Conservation (phyloP, 805 yeast species). For the Danielia oregonensis region DNA sequence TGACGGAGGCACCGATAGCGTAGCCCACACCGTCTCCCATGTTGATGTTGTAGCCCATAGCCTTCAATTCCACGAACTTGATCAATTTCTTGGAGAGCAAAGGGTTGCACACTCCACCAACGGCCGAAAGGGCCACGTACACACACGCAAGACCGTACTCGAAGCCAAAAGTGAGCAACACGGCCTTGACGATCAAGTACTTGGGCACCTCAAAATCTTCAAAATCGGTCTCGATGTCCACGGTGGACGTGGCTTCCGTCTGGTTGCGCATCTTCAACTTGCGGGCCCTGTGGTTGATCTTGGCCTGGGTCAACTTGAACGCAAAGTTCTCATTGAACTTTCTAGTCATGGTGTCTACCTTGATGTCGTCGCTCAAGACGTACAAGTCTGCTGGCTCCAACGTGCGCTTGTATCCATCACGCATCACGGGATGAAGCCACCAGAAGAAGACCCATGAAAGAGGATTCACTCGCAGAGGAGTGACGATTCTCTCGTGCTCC, state of each 20-base stretch:
- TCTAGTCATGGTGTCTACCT: slow-evolving; percentile 29
- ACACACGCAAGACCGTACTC: slow-evolving; percentile 23
- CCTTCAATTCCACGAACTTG: slow-evolving; percentile 27
- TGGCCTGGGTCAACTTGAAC: slow-evolving; percentile 8
- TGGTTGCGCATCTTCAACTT: slow-evolving; percentile 27
- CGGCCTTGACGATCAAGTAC: slow-evolving; percentile 18
- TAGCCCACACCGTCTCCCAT: slow-evolving; percentile 40
- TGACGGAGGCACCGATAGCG: slow-evolving; percentile 33
- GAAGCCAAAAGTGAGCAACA: slow-evolving; percentile 28
- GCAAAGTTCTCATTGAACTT: slow-evolving; percentile 20
- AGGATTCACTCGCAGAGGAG: slow-evolving; percentile 41
- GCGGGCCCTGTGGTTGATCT: slow-evolving; percentile 15
- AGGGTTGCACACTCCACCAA: slow-evolving; percentile 29
- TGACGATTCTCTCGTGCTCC: slow-evolving; percentile 45
- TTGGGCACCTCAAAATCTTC: slow-evolving; percentile 28
- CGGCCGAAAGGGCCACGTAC: slow-evolving; percentile 22
- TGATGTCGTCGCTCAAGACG: slow-evolving; percentile 29
- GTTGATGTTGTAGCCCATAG: slow-evolving; percentile 20
- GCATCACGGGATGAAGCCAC: slow-evolving; percentile 66
- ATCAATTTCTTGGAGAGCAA: slow-evolving; percentile 36
- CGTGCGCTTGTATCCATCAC: slow-evolving; percentile 69
- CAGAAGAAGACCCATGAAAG: slow-evolving; percentile 49
- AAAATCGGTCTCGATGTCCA: slow-evolving; percentile 23
- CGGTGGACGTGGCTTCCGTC: slow-evolving; percentile 18
- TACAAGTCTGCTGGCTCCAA: slow-evolving; percentile 61